Evolutionary conservation across 768 basidiomycete genomes (phyloP).

Genomic region (Myochromella boudieri): DNA sequence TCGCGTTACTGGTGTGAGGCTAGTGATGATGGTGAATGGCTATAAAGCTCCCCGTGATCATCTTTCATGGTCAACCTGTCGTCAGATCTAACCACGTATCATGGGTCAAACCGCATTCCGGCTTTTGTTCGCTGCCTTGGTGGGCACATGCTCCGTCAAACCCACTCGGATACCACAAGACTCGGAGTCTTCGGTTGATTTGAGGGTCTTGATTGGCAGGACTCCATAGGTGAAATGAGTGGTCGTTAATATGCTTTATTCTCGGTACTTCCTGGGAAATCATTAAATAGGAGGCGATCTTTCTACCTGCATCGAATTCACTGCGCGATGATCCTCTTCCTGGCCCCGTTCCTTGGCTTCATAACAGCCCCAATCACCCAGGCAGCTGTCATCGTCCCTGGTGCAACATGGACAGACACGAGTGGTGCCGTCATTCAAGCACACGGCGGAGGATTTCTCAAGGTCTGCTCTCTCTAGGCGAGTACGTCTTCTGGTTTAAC

Average conservation of each 20-base stretch:
- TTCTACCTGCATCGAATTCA: neutral
- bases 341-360: constrained; percentile 8
- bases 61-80: constrained; percentile 6
- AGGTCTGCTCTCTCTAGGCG: constrained; percentile 28
- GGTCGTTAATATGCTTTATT: too few species aligned
- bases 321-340: constrained; percentile 8
- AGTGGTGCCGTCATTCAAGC: constrained; percentile 62
- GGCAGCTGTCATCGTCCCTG: constrained; percentile 54
- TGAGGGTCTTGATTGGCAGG: too few species aligned
- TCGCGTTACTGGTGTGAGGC: neutral
- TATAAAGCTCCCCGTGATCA: constrained; percentile 6
- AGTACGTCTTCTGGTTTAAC: neutral
- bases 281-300: constrained; percentile 3
- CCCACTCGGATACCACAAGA: too few species aligned
- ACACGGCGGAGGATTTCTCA: constrained; percentile 60
- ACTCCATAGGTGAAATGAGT: too few species aligned
- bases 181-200: too few species aligned
- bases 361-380: constrained; percentile 16
- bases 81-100: neutral
- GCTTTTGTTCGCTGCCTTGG: constrained; percentile 4
- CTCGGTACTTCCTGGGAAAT: constrained; percentile 1
- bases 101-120: constrained; percentile 1
- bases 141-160: constrained; percentile 1
- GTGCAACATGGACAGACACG: constrained; percentile 63
- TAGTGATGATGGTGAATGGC: neutral